Conservation (phyloP, 306 rosid genomes). For the Hippophae rhamnoides region DNA sequence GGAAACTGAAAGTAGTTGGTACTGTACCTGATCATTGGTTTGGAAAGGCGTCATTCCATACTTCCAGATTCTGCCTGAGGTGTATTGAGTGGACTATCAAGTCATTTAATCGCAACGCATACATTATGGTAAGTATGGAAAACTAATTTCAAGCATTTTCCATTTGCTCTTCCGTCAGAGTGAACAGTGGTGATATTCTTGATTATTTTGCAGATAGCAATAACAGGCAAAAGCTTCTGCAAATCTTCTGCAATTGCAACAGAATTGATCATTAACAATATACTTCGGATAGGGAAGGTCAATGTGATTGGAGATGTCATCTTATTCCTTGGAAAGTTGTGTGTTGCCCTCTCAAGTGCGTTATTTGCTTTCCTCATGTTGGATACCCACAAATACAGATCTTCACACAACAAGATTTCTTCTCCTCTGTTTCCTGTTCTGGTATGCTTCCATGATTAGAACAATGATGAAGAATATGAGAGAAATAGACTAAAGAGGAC, state of each 20-base stretch:
- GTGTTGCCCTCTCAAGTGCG: constrained; percentile 87
- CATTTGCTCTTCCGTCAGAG: constrained; percentile 2
- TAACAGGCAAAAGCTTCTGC: constrained; percentile 86
- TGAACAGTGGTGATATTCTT: constrained; percentile 10
- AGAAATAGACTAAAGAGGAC: not conserved
- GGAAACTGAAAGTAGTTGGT: constrained; percentile 57
- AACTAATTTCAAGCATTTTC: constrained; percentile 1
- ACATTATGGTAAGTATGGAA: constrained; percentile 63
- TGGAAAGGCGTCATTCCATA: constrained; percentile 49
- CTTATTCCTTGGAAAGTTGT: constrained; percentile 84
- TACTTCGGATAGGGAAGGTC: constrained; percentile 81
- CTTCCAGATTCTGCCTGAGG: constrained; percentile 52
- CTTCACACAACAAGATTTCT: constrained; percentile 79
- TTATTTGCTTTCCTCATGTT: constrained; percentile 89
- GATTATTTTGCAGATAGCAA: constrained; percentile 61
- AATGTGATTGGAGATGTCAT: constrained; percentile 94
- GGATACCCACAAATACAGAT: constrained; percentile 68
- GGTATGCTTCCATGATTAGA: constrained; percentile 40
- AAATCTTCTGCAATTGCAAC: constrained; percentile 72
- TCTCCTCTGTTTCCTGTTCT: constrained; percentile 92
- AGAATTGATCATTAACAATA: constrained; percentile 75
- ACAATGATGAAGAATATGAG: not conserved
- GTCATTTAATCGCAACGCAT: constrained; percentile 91
- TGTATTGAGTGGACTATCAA: constrained; percentile 83
- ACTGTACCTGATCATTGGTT: constrained; percentile 45